phyloP scores from a whole-genome alignment of 768 basidiomycete species.

The Calocybe cyanea region DNA sequence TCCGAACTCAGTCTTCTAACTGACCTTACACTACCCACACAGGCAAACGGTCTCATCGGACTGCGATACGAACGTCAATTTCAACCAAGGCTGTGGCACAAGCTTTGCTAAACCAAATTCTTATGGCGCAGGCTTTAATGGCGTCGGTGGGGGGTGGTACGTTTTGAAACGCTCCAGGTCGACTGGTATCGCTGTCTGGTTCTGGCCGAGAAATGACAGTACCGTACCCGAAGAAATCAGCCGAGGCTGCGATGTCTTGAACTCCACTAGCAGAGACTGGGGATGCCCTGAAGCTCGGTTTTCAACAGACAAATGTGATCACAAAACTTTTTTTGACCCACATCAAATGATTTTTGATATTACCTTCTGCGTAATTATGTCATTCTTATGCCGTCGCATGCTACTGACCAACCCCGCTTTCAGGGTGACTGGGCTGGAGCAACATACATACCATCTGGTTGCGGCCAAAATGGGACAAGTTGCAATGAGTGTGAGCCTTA shows the following conservation, averaged over 20 bases:
- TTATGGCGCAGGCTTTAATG: constrained; percentile 48
- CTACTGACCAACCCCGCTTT: neutral
- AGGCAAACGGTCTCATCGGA: constrained; percentile 38
- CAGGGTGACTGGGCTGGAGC: constrained; percentile 55
- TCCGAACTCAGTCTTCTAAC: neutral
- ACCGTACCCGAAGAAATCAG: constrained; percentile 41
- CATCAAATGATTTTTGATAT: constrained; percentile 56
- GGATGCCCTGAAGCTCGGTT: constrained; percentile 47
- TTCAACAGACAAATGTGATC: constrained; percentile 45
- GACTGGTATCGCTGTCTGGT: constrained; percentile 57
- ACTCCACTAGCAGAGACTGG: constrained; percentile 30
- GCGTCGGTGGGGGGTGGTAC: constrained; percentile 56
- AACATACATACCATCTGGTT: constrained; percentile 37
- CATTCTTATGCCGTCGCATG: neutral
- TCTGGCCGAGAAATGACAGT: constrained; percentile 47
- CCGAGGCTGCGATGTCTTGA: constrained; percentile 6
- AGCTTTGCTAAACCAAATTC: constrained; percentile 33
- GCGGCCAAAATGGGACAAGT: constrained; percentile 21
- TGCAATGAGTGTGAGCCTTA: constrained; percentile 45
- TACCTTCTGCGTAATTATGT: constrained; percentile 53
- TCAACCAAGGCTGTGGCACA: constrained; percentile 63
- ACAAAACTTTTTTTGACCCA: constrained; percentile 46
- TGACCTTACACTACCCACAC: constrained; percentile 2
- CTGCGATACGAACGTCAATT: constrained; percentile 48
- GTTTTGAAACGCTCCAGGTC: constrained; percentile 39